A percentile compares a stretch with the other conserved stretches of the same genome.
These are phyloP conservation scores for Trichoderma breve DNA, from an alignment of 2,329 filamentous ascomycete genomes.

Conservation along the genomic window DNA sequence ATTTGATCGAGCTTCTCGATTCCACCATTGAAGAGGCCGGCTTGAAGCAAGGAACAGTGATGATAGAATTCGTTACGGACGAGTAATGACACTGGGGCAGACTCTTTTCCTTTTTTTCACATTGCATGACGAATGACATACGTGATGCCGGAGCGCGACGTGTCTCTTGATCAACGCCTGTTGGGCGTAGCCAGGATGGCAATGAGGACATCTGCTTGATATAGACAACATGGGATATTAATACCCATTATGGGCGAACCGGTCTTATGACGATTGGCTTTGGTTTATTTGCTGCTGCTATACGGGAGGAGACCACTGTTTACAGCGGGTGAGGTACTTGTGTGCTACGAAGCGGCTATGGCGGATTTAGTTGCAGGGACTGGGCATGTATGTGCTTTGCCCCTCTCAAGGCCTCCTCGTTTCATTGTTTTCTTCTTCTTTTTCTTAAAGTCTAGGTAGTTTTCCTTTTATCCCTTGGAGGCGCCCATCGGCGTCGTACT, in stretches of 20 bases:
- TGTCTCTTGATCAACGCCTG: neutral
- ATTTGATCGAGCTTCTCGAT: conserved; percentile 74
- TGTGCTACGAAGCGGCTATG: neutral
- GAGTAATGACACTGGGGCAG: conserved; percentile 34
- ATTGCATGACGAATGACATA: conserved; percentile 10
- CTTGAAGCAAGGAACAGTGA: conserved; percentile 88
- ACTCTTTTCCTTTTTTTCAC: neutral
- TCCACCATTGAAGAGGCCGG: conserved; percentile 76
- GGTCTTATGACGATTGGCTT: conserved; percentile 11
- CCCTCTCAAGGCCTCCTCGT: neutral
- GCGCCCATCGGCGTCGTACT: neutral
- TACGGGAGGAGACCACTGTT: neutral
- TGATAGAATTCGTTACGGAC: conserved; percentile 80
- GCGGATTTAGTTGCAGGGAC: neutral
- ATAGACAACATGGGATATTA: conserved; percentile 17
- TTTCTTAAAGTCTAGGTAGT: neutral
- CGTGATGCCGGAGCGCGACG: neutral
- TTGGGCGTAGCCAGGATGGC: neutral
- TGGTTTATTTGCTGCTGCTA: neutral
- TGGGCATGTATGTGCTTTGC: neutral
- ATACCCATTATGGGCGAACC: conserved; percentile 15
- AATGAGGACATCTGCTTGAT: conserved; percentile 6
- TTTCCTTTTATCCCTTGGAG: neutral
- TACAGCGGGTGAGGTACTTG: neutral
- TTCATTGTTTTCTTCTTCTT: neutral